Conservation (phyloP, 805 yeast genomes). For the Myxozyma mucilagina region DNA sequence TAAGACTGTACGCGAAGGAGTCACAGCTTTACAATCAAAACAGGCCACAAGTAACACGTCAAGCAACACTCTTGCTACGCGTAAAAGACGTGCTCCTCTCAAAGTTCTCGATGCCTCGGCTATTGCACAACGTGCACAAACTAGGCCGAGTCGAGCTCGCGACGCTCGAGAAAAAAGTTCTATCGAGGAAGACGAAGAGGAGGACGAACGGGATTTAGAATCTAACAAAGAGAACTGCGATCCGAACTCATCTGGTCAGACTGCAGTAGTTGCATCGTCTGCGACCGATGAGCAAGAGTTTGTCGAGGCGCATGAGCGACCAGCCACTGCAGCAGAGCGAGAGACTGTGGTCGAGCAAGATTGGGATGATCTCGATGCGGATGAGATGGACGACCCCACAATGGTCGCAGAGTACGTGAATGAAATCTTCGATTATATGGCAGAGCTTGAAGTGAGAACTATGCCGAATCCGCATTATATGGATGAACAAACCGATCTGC, state of each 20-base stretch:
- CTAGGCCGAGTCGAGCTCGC: neutral
- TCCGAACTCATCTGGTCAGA: slow-evolving; percentile 9
- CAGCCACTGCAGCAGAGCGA: neutral
- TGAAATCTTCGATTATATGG: slow-evolving; percentile 80
- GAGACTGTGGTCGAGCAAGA: slow-evolving; percentile 3
- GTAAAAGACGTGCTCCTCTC: slow-evolving; percentile 23
- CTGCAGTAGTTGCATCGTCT: neutral
- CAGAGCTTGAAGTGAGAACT: slow-evolving; percentile 67
- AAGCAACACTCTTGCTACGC: neutral
- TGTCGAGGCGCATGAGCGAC: slow-evolving; percentile 4
- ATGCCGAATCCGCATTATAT: slow-evolving; percentile 81
- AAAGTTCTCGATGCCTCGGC: slow-evolving; percentile 5
- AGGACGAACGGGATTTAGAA: neutral
- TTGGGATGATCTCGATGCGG: slow-evolving; percentile 40
- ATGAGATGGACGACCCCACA: slow-evolving; percentile 48
- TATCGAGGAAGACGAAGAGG: slow-evolving; percentile 11
- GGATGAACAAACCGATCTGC: slow-evolving; percentile 78
- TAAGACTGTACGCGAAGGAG: slow-evolving; percentile 7
- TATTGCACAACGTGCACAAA: slow-evolving; percentile 7
- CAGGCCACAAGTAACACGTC: neutral
- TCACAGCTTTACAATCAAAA: slow-evolving; percentile 7
- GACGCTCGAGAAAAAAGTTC: neutral
- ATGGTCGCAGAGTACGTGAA: slow-evolving; percentile 93
- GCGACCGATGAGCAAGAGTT: slow-evolving; percentile 12
- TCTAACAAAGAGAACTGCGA: slow-evolving; percentile 27